Percentiles rank a stretch among this genome's conserved stretches.
phyloP scores from a whole-genome alignment of 2,329 filamentous ascomycete species.

The Biscogniauxia marginata region DNA sequence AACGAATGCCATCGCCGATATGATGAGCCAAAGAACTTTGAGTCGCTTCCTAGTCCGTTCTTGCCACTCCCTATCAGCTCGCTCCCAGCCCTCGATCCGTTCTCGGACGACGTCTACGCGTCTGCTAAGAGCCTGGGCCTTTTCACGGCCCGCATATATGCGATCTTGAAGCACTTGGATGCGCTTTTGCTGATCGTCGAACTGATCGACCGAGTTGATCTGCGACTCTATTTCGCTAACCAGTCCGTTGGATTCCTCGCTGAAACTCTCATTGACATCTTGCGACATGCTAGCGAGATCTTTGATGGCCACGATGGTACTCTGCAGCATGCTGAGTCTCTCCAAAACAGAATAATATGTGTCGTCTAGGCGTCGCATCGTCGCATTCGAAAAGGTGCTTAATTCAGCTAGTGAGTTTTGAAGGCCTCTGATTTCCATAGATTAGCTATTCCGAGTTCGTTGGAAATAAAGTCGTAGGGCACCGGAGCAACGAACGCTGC shows the following conservation, averaged over 20 bases:
- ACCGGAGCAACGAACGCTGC: slow-evolving; percentile 38
- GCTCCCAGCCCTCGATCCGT: slow-evolving; percentile 67
- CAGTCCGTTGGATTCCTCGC: slow-evolving; percentile 57
- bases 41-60: slow-evolving; percentile 64
- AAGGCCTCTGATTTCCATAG: slow-evolving; percentile 42
- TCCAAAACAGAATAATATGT: slow-evolving; percentile 73
- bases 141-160: slow-evolving; percentile 58
- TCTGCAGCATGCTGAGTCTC: slow-evolving; percentile 63
- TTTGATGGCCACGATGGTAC: slow-evolving; percentile 62
- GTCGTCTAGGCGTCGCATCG: slow-evolving; percentile 67
- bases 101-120: slow-evolving; percentile 64
- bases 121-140: slow-evolving; percentile 57
- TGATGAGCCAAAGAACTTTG: slow-evolving; percentile 62
- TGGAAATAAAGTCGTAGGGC: background rate
- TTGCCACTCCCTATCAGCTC: slow-evolving; percentile 65
- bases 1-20: slow-evolving; percentile 47
- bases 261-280: slow-evolving; percentile 58
- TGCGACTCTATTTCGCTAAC: slow-evolving; percentile 59
- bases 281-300: slow-evolving; percentile 64
- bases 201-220: slow-evolving; percentile 59
- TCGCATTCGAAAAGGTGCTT: slow-evolving; percentile 57
- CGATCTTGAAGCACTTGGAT: slow-evolving; percentile 62
- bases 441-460: slow-evolving; percentile 21
- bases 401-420: slow-evolving; percentile 54
- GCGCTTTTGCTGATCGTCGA: slow-evolving; percentile 62